Conservation (phyloP, 805 yeast species). For the Hyphopichia homilentoma region DNA sequence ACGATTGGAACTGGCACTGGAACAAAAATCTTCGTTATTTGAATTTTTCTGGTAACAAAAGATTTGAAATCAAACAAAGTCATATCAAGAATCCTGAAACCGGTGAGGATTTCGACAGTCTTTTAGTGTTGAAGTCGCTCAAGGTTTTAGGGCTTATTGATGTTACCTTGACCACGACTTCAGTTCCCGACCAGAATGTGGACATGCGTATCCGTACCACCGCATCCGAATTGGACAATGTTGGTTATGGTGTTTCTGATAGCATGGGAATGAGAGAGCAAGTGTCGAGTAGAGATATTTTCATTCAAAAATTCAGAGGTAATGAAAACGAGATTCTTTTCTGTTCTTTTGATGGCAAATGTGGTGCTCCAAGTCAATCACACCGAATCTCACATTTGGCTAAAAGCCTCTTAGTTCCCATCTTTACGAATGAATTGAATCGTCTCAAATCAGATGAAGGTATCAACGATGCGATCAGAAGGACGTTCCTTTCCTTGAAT, state of each 20-base stretch:
- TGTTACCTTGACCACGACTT: slow-evolving; percentile 84
- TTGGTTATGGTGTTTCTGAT: slow-evolving; percentile 92
- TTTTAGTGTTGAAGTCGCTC: slow-evolving; percentile 58
- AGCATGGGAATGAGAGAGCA: slow-evolving; percentile 63
- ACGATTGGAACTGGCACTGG: slow-evolving; percentile 97
- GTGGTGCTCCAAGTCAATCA: slow-evolving; percentile 43
- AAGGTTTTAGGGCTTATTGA: slow-evolving; percentile 86
- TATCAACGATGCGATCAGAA: slow-evolving; percentile 72
- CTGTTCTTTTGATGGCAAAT: slow-evolving; percentile 83
- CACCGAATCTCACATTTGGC: slow-evolving; percentile 64
- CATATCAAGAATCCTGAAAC: slow-evolving; percentile 52
- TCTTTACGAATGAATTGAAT: slow-evolving; percentile 64
- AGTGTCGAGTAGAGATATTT: slow-evolving; percentile 77
- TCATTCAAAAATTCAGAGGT: slow-evolving; percentile 83
- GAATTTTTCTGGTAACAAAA: slow-evolving; percentile 88
- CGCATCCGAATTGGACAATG: slow-evolving; percentile 68
- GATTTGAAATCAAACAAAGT: slow-evolving; percentile 80
- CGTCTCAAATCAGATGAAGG: slow-evolving; percentile 40
- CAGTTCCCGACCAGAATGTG: slow-evolving; percentile 83
- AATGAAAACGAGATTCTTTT: slow-evolving; percentile 76
- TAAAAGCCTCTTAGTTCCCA: slow-evolving; percentile 66
- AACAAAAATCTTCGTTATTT: slow-evolving; percentile 72
- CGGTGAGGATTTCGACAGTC: slow-evolving; percentile 66
- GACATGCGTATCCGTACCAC: slow-evolving; percentile 88
- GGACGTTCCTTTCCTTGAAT: slow-evolving; percentile 76